A percentile compares a stretch with the other conserved stretches of the same genome.
phyloP scores from a whole-genome alignment of 257 asterid species.

The Solanum dulcamara region DNA sequence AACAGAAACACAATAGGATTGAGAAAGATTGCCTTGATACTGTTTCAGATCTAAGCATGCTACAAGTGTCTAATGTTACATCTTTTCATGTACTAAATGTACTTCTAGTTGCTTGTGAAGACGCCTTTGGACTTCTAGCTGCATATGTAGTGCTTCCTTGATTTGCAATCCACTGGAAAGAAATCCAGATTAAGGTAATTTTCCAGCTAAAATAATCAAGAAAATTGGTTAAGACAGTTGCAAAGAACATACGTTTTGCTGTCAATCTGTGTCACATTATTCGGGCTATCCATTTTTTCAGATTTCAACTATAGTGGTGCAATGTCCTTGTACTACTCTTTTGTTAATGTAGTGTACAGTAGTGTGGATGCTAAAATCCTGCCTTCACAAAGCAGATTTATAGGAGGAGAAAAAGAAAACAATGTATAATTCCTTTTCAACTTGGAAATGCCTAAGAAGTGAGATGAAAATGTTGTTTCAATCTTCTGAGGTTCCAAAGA shows the following conservation, averaged over 20 bases:
- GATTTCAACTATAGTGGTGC: background rate
- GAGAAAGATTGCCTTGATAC: background rate
- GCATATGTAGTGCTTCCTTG: constrained; percentile 54
- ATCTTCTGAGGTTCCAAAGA: background rate
- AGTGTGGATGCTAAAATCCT: background rate
- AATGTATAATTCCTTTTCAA: background rate
- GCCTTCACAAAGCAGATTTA: background rate
- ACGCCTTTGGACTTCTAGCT: constrained; percentile 57
- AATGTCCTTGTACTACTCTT: background rate
- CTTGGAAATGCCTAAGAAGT: background rate
- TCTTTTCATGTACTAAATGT: background rate
- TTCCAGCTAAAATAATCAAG: background rate
- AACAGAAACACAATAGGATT: background rate
- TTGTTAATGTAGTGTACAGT: background rate
- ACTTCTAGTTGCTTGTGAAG: constrained; percentile 94
- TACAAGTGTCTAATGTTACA: background rate
- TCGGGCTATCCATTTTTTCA: constrained; percentile 25
- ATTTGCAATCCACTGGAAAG: constrained; percentile 51
- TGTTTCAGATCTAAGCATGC: background rate
- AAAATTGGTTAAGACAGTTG: background rate
- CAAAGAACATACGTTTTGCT: constrained; percentile 24
- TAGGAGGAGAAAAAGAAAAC: background rate
- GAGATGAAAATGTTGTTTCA: background rate
- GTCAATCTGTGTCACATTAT: constrained; percentile 26
- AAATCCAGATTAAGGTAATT: background rate